Evolutionary conservation across 169 alveolate species (phyloP).

Genomic region (Amoebophrya sp.): DNA sequence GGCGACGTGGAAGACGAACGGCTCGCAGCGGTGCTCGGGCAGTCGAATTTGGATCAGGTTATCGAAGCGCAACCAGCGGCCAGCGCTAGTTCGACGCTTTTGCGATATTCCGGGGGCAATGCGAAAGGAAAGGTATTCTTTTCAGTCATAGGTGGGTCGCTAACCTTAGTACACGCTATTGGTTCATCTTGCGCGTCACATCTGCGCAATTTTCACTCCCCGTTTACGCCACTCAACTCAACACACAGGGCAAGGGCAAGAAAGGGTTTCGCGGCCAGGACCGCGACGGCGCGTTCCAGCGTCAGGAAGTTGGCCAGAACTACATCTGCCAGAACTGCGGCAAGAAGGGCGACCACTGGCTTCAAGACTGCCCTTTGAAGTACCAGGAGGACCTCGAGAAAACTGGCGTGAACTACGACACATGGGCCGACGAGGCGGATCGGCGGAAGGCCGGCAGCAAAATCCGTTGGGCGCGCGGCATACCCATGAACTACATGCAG

Average conservation of each 20-base stretch:
- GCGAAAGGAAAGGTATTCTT: neutral
- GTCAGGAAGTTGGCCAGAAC: neutral
- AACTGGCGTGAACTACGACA: neutral
- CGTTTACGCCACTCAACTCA: too few species aligned
- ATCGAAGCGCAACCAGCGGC: neutral
- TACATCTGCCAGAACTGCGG: neutral
- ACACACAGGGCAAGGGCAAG: conserved; percentile 5
- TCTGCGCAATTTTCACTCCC: too few species aligned
- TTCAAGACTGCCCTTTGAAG: neutral
- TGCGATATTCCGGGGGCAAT: neutral
- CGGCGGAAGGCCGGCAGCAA: neutral
- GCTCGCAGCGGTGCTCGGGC: neutral
- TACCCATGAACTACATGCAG: neutral
- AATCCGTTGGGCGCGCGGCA: neutral
- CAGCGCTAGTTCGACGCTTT: neutral
- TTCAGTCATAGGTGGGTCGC: too few species aligned
- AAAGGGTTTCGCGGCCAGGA: neutral
- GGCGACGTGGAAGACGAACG: neutral
- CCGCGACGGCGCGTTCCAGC: neutral
- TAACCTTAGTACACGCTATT: too few species aligned
- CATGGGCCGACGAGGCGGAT: neutral
- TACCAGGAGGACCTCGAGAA: neutral
- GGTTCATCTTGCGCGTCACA: too few species aligned
- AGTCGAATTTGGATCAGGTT: neutral
- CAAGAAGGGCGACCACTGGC: neutral